Conservation (phyloP, 2,329 filamentous ascomycete species). For the Ascochyta rabiei region DNA sequence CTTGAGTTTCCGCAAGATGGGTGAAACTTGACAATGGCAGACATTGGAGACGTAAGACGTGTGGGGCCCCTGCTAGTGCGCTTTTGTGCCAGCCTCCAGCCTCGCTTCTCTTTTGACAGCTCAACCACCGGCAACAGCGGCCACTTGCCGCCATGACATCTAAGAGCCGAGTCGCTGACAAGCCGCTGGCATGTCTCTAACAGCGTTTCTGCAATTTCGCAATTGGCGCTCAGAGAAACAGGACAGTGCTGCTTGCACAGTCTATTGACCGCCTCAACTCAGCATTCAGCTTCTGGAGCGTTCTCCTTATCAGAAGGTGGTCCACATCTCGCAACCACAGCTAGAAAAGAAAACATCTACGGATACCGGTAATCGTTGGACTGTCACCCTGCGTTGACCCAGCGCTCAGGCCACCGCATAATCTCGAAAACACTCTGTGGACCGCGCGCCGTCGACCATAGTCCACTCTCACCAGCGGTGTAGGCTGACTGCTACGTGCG, state of each 20-base stretch:
- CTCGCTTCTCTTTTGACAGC: conserved; percentile 6
- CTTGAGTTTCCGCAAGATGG: conserved; percentile 37
- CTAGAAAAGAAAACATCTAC: not conserved
- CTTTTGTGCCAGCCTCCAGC: conserved; percentile 8
- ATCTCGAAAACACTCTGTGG: conserved; percentile 7
- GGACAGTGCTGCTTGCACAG: not conserved
- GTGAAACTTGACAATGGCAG: conserved; percentile 42
- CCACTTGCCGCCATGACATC: conserved; percentile 11
- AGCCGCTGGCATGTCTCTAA: conserved; percentile 13
- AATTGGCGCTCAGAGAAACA: not conserved
- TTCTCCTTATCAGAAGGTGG: not conserved
- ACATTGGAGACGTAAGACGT: conserved; percentile 32
- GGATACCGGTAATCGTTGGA: not conserved
- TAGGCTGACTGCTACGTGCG: conserved; percentile 1
- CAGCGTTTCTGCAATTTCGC: conserved; percentile 5
- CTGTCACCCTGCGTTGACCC: not conserved
- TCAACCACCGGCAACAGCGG: conserved; percentile 15
- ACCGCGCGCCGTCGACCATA: not conserved
- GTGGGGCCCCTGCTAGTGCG: conserved; percentile 10
- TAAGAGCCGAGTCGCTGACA: conserved; percentile 15
- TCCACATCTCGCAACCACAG: not conserved
- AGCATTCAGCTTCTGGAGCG: not conserved
- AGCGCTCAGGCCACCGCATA: conserved; percentile 1
- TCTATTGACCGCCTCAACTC: not conserved
- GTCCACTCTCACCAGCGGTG: not conserved